Base-by-base conservation (phyloP, 305 asterid species). In the Rubia tinctorum region DNA sequence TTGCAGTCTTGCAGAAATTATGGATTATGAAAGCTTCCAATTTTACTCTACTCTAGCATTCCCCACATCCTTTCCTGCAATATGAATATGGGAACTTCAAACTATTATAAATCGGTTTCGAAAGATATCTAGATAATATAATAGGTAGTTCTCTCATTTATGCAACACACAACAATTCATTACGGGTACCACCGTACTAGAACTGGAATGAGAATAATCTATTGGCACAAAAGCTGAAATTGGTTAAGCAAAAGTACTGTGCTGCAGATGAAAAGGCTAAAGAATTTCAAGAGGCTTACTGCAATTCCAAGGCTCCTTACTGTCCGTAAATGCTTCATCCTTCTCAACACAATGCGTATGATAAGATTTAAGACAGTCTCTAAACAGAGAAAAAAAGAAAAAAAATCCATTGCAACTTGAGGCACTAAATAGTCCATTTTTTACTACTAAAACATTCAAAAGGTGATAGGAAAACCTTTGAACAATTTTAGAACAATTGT, bases 291-390 rank as follows among this genome's bases (percentile, higher is more conserved):
- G 74, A 73, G 70, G 83, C 97, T 89, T 86, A 89, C 97, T 76
- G 69, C 99, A 94, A 68, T 45, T 79, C 91, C 91, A 94, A 71
- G 42, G 64, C 47, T 49, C 49, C 9, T 85, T 79, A 62, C 84
- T 78, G n/a, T 77, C 74, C 77, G 86, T 73, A 77, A 83, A 83
- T 4, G 91, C 80, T 13, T 77, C 83, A 18, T 82, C 88, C 86
- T 86, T 86, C 55, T 44, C 83, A 77, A 88, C 83, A 42, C 99
- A 95, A 17, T 37, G 6, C 58, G 86, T 84, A 81, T 95, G 99
- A 74, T 89, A 95, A 65, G 96, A 81, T 81, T 92, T 95, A 56
- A 76, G 64, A 74, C 98, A 95, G 11, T 89, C 66, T 87, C 99
- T 94, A 80, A 82, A 34, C 8, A 8, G 18, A 39, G 18, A 8